phyloP scores from a whole-genome alignment of 768 basidiomycete genomes.

The Leccinum obscurum region DNA sequence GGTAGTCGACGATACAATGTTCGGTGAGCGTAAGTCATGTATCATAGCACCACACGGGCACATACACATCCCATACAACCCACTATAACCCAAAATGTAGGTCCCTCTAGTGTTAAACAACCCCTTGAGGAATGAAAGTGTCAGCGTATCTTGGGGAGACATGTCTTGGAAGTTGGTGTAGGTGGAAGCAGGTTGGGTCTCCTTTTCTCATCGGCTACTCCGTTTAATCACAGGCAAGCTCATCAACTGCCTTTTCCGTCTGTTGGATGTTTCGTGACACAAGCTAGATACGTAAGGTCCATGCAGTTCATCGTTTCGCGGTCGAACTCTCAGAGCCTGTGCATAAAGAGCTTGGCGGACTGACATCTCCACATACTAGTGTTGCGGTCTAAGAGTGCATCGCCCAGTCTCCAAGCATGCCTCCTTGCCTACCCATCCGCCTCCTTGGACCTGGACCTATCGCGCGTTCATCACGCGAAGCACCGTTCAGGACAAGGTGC shows the following conservation, averaged over 20 bases:
- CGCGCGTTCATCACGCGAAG: slow-evolving; percentile 51
- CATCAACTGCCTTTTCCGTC: not conserved
- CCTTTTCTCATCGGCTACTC: slow-evolving; percentile 3
- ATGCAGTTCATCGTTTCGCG: not conserved
- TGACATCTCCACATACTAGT: not conserved
- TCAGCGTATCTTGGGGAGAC: slow-evolving; percentile 1
- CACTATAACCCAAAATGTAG: slow-evolving; percentile 58
- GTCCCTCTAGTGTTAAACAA: slow-evolving; percentile 10
- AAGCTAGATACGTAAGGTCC: not conserved
- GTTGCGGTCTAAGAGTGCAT: slow-evolving; percentile 40
- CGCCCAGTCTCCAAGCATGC: slow-evolving; percentile 54
- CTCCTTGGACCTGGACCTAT: slow-evolving; percentile 49
- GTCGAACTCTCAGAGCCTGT: not conserved
- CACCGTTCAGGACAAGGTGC: slow-evolving; percentile 59
- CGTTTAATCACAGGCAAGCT: not conserved
- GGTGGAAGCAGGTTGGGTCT: not conserved
- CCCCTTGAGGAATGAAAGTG: not conserved
- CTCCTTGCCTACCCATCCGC: slow-evolving; percentile 49
- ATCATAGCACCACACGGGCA: slow-evolving; percentile 11
- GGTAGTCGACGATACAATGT: not conserved
- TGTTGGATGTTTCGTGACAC: not conserved
- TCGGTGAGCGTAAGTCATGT: not conserved
- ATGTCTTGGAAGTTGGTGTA: not conserved
- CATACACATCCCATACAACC: slow-evolving; percentile 73
- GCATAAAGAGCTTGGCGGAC: not conserved